These are phyloP conservation scores for Cutaneotrichosporon dermatis DNA, from an alignment of 1,284 basidiomycete genomes.

Conservation along the genomic window DNA sequence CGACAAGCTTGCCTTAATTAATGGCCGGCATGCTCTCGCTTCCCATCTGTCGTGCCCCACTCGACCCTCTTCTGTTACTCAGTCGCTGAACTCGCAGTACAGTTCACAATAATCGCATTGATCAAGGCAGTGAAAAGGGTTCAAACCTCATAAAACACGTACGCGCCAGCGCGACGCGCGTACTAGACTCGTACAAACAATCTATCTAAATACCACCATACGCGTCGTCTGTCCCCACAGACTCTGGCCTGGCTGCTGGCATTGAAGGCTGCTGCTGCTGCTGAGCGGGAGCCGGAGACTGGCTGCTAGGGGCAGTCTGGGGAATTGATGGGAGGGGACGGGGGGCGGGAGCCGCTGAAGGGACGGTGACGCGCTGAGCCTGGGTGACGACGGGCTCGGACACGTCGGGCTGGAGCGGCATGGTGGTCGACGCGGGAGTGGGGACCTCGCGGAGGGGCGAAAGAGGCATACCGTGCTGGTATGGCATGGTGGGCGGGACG, in stretches of 20 bases:
- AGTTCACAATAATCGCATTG: not conserved
- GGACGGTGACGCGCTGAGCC: not conserved
- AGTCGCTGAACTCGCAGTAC: too few relatives aligned
- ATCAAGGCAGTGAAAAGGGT: too few relatives aligned
- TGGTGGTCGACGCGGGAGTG: conserved; percentile 22
- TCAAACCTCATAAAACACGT: not conserved
- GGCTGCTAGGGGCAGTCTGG: not conserved
- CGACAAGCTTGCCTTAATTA: too few relatives aligned
- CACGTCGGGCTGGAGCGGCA: not conserved
- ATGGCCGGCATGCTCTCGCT: too few relatives aligned
- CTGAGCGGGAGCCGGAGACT: too few relatives aligned
- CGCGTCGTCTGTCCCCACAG: conserved; percentile 28
- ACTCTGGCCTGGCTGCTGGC: too few relatives aligned
- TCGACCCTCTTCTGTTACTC: too few relatives aligned
- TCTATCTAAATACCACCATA: conserved; percentile 40
- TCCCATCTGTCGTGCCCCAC: too few relatives aligned
- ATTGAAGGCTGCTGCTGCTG: too few relatives aligned
- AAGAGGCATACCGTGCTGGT: conserved; percentile 44
- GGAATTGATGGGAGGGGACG: conserved; percentile 1
- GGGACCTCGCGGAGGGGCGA: conserved; percentile 41
- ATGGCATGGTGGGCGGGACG: conserved; percentile 29
- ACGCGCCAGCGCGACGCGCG: conserved; percentile 1
- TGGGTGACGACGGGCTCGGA: not conserved
- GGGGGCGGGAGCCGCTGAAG: not conserved
- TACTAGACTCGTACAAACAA: conserved; percentile 1